Base-by-base conservation (phyloP, 2,329 filamentous ascomycete genomes). In the Penicillium sp. region DNA sequence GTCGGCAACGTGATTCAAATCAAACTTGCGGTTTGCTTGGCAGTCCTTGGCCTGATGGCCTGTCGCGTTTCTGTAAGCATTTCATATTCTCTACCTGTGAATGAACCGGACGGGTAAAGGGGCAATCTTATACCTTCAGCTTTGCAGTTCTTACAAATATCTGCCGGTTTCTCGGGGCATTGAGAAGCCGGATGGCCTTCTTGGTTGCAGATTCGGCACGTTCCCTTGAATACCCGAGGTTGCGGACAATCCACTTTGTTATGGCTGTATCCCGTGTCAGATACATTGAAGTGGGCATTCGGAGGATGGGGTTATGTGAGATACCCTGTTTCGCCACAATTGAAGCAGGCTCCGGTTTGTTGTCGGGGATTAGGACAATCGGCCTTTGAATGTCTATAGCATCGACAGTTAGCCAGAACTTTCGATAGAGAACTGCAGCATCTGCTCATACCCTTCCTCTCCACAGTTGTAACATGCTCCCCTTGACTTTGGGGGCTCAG, bases 81-180 rank as follows among this genome's bases (percentile, higher is more conserved):
- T 26, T 24, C 21, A 18, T 37, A 39, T 48, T n/a, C n/a, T 33
- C 36, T 10, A 6, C 7, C 19, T 14, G 18, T 51, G 16, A 9
- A 21, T 23, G 29, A 3, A 16, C n/a, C 2, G 7, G 23, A n/a
- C 5, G 23, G n/a, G n/a, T n/a, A n/a, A n/a, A n/a, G n/a, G 23
- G 9, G 10, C 5, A 3, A 24, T 23, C 26, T 51, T 60, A 47
- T 62, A 77, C 77, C 78, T 71, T 80, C 76, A 44, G 63, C 56
- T 50, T 71, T 69, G 66, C 79, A 81, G 54, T 80, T 80, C 56
- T 73, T 76, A 68, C 79, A 81, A 21, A 76, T 66, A 44, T 75
- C 71, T 11, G 73, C 66, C 18, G 73, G 71, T 48, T 70, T 73
- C 19, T 77, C 70, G 1, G 78, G 78, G 51, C 79, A 81, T 23